phyloP scores from a whole-genome alignment of 768 basidiomycete species.

The Porphyrellus cyaneotinctus region DNA sequence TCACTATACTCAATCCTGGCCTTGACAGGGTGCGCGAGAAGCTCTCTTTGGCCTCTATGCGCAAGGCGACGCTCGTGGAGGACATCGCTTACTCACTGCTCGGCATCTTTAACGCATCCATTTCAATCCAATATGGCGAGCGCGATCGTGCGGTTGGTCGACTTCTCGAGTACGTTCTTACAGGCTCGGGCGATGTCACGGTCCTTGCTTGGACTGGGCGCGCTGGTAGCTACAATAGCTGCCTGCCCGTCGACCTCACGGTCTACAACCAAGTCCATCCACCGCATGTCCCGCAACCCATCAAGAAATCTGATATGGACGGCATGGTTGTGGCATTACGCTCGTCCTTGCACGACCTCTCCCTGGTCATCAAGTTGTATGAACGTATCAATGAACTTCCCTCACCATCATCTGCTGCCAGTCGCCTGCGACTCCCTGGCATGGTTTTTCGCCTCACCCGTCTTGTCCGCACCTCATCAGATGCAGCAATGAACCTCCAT shows the following conservation, averaged over 20 bases:
- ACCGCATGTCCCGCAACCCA: neutral
- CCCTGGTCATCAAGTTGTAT: neutral
- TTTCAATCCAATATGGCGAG: neutral
- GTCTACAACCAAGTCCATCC: slow-evolving; percentile 2
- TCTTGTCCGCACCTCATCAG: neutral
- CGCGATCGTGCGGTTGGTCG: neutral
- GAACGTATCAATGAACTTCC: neutral
- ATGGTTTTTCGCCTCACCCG: neutral
- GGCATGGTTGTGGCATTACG: neutral
- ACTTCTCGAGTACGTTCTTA: neutral
- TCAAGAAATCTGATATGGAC: neutral
- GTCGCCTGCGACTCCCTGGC: slow-evolving; percentile 4
- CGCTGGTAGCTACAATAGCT: neutral
- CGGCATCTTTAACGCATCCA: neutral
- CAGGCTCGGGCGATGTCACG: neutral
- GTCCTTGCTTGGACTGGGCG: neutral
- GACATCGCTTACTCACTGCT: neutral
- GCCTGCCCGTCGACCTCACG: neutral
- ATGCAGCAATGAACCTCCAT: neutral
- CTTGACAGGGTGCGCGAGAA: neutral
- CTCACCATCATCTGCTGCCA: neutral
- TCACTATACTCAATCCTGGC: neutral
- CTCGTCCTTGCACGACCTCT: neutral
- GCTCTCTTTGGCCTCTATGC: neutral
- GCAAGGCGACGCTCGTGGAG: neutral